Evolutionary conservation across 2,329 filamentous ascomycete genomes (phyloP), one percentile per base, ranked within the genome.

Genomic region (Incumbomyces delicatus): DNA sequence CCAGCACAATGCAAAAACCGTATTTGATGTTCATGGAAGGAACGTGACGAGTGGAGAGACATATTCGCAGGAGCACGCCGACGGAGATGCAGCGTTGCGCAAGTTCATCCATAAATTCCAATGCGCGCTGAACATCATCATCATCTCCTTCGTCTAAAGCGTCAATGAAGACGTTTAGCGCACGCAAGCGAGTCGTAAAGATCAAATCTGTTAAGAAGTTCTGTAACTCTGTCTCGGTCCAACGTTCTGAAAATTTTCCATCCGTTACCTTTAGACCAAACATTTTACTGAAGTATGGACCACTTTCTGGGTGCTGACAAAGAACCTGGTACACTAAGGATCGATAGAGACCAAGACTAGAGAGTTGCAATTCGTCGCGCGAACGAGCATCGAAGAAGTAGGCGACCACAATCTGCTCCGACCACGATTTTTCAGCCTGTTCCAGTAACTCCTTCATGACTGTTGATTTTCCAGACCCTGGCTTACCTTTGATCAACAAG

Each of bases 311-410:
- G 7, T 53, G 52, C 16, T 68, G 59, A 0, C 61, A 17, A 13
- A 43, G 17, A n/a, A 33, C 3, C 31, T 43, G 41, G 31, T 33
- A 20, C n/a, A 43, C 10, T 31, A 43, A 44, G 0, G 72, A 73
- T 2, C 74, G 64, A 50, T 75, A 77, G 58, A 79, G 66, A 0
- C 76, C 75, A 0, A 59, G 27, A 0, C 64, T 61, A 0, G 72
- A 67, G 44, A 62, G 73, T 38, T 78, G 71, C 10, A 73, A 54
- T 3, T 58, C 30, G 0, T 61, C 58, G 17, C 71, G 72, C 3
- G 38, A 22, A 45, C 68, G 58, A 0, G 70, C 70, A 46, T 74
- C 69, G 61, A 75, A 75, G 60, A 74, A 75, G 54, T 73, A 75
- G 0, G 65, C 67, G 1, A 72, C 46, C 0, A 68, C 51, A 0